A percentile compares a stretch with the other conserved stretches of the same genome.
Evolutionary conservation across 2,329 filamentous ascomycete genomes (phyloP).

Genomic region (Botryotinia narcissicola): DNA sequence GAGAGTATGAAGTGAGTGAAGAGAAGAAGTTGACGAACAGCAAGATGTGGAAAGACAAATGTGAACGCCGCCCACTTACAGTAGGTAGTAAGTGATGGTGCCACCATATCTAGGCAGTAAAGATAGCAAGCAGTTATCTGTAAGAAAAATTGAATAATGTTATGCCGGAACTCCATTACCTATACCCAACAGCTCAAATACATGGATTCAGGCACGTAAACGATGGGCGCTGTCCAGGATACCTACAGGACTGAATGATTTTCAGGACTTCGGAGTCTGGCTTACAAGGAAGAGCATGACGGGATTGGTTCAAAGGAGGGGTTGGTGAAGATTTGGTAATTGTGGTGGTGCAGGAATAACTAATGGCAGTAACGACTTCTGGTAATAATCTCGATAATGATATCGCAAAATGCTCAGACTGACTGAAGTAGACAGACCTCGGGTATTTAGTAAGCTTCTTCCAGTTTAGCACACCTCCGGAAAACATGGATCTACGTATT

Average conservation of each 20-base stretch:
- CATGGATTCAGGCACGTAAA: background rate
- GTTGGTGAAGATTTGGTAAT: background rate
- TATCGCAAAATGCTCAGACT: background rate
- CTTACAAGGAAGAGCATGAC: background rate
- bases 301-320: background rate
- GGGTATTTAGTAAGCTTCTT: background rate
- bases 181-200: background rate
- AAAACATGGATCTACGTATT: background rate
- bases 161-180: background rate
- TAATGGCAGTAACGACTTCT: slow-evolving; percentile 1
- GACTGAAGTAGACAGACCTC: background rate
- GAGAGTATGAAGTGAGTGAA: background rate
- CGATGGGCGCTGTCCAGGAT: slow-evolving; percentile 8
- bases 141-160: background rate
- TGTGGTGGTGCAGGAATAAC: background rate
- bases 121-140: background rate
- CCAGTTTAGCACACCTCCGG: background rate
- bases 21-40: background rate
- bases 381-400: background rate
- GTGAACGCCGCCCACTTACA: slow-evolving; percentile 1
- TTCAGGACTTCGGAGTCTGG: slow-evolving; percentile 1
- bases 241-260: background rate
- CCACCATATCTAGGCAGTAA: slow-evolving; percentile 10
- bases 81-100: background rate
- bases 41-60: background rate